Evolutionary conservation across 805 yeast species (phyloP).

Genomic region (Pichia californica): DNA sequence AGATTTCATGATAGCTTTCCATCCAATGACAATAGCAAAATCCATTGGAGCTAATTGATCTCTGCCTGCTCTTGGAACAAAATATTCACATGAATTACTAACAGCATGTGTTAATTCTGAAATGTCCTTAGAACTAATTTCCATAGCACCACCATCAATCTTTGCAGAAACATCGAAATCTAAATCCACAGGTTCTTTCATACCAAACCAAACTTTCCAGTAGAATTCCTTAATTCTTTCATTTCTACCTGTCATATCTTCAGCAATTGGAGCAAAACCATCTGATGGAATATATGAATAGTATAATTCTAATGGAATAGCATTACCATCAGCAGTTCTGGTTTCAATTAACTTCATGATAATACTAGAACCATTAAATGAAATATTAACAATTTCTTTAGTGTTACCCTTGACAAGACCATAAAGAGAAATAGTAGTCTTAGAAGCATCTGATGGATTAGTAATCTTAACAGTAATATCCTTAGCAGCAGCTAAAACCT

Average conservation of each 20-base stretch:
- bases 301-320: slow-evolving; percentile 70
- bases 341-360: slow-evolving; percentile 74
- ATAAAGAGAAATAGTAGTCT: slow-evolving; percentile 55
- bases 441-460: slow-evolving; percentile 42
- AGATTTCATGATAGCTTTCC: slow-evolving; percentile 98
- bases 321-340: slow-evolving; percentile 71
- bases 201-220: slow-evolving; percentile 96
- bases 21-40: slow-evolving; percentile 95
- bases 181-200: slow-evolving; percentile 50
- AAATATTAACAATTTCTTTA: slow-evolving; percentile 60
- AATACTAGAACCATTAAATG: slow-evolving; percentile 47
- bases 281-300: slow-evolving; percentile 75
- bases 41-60: slow-evolving; percentile 95
- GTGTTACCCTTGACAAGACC: slow-evolving; percentile 70
- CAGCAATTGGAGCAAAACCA: slow-evolving; percentile 95
- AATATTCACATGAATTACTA: slow-evolving; percentile 95
- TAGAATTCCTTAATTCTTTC: slow-evolving; percentile 90
- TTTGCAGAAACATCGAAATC: slow-evolving; percentile 65
- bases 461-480: slow-evolving; percentile 56
- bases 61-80: slow-evolving; percentile 81
- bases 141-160: slow-evolving; percentile 63
- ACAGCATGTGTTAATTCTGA: slow-evolving; percentile 94
- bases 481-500: slow-evolving; percentile 69
- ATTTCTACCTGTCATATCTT: slow-evolving; percentile 86
- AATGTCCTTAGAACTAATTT: slow-evolving; percentile 69